A percentile compares a stretch with the other conserved stretches of the same genome.
phyloP scores from a whole-genome alignment of 331 rosid species.

The Malus hybrid region DNA sequence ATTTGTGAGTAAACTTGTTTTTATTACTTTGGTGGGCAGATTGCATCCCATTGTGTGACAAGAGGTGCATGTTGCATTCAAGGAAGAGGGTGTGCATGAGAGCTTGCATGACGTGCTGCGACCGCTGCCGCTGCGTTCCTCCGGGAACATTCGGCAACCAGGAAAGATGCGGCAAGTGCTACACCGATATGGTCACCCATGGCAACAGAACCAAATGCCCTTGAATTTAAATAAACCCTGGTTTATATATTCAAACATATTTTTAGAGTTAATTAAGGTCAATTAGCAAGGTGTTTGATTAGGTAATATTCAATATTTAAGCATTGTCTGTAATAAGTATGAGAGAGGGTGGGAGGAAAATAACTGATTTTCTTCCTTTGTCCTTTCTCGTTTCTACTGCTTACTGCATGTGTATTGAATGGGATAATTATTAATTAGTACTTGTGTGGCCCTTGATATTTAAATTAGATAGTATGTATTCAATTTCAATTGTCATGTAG shows the following conservation, averaged over 20 bases:
- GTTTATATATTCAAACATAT: no score
- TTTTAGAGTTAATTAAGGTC: no score
- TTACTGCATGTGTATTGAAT: not conserved
- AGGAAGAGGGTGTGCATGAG: conserved; percentile 48
- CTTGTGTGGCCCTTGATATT: no score
- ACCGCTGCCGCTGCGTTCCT: conserved; percentile 76
- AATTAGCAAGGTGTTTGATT: no score
- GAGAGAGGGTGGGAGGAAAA: not conserved
- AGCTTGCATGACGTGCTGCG: conserved; percentile 74
- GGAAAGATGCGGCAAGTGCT: conserved; percentile 73
- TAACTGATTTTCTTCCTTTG: not conserved
- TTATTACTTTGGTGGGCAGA: conserved; percentile 29
- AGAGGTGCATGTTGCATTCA: conserved; percentile 44
- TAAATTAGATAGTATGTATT: not conserved
- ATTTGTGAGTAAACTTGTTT: not conserved
- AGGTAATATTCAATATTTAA: no score
- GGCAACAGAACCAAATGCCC: conserved; percentile 52
- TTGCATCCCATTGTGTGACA: conserved; percentile 51
- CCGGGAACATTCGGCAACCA: conserved; percentile 80
- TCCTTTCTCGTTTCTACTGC: not conserved
- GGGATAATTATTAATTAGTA: not conserved
- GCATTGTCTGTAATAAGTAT: no score
- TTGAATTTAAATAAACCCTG: not conserved
- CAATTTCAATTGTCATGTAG: not conserved
- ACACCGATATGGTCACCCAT: conserved; percentile 61